Evolutionary conservation across 345 rosid genomes (phyloP).

Genomic region (Syzygium grande): DNA sequence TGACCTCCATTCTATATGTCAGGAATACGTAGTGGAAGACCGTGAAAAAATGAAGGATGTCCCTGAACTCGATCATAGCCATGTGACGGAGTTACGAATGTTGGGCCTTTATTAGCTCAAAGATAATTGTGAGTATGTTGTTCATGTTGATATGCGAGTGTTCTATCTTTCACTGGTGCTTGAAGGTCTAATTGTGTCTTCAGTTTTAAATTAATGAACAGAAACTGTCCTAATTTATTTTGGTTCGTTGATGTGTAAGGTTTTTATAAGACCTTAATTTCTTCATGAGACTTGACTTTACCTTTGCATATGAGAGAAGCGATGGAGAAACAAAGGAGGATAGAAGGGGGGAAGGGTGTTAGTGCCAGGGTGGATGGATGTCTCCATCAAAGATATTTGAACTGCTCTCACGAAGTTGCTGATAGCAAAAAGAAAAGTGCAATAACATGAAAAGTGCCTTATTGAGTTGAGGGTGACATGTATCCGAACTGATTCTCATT

Average conservation of each 20-base stretch:
- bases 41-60: constrained; percentile 57
- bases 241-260: not conserved
- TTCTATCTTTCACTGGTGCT: not conserved
- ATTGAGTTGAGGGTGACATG: not conserved
- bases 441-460: not conserved
- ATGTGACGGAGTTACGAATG: constrained; percentile 84
- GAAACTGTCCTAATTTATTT: not conserved
- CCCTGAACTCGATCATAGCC: constrained; percentile 85
- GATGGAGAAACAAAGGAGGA: not conserved
- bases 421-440: not conserved
- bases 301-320: not conserved
- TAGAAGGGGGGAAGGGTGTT: not conserved
- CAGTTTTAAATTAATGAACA: not conserved
- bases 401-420: not conserved
- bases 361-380: not conserved
- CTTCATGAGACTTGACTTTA: not conserved
- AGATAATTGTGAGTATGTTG: not conserved
- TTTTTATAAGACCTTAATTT: not conserved
- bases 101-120: constrained; percentile 60
- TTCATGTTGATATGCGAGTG: not conserved
- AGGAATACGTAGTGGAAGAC: constrained; percentile 98
- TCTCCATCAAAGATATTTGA: not conserved
- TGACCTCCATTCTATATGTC: constrained; percentile 3
- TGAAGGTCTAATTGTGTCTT: not conserved
- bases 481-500: not conserved